phyloP scores from a whole-genome alignment of 177 flowering plant genomes.

The Vitis hybrid region DNA sequence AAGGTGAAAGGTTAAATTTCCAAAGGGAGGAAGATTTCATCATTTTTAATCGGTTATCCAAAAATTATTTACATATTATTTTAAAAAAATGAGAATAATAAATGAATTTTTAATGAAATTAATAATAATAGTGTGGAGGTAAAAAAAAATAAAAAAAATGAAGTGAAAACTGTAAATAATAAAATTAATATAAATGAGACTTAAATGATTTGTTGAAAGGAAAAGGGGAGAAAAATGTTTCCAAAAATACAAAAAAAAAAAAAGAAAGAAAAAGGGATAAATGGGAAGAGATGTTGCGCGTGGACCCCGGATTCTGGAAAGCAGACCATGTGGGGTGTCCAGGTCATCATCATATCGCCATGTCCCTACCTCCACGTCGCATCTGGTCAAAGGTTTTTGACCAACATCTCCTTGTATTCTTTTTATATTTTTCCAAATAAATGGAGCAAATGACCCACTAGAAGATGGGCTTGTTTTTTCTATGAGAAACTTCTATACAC shows the following conservation, averaged over 20 bases:
- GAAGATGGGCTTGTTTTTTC: not conserved
- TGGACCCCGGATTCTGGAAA: constrained; percentile 3
- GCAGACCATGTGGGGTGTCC: constrained; percentile 24
- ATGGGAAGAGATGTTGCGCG: too few relatives aligned
- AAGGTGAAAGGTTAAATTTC: accelerated
- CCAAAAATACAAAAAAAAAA: too few relatives aligned
- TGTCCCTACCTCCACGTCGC: constrained; percentile 10
- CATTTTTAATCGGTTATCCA: too few relatives aligned
- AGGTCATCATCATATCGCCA: constrained; percentile 9
- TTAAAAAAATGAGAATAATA: too few relatives aligned
- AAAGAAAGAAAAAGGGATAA: too few relatives aligned
- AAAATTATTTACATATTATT: too few relatives aligned
- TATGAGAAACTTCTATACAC: not conserved
- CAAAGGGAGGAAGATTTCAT: too few relatives aligned
- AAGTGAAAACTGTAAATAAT: not conserved
- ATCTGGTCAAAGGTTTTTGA: not conserved
- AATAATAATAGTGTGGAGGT: constrained; percentile 10
- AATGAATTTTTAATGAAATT: not conserved
- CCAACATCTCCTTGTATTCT: too few relatives aligned
- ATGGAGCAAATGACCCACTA: not conserved
- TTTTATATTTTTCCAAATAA: too few relatives aligned
- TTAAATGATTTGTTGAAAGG: too few relatives aligned
- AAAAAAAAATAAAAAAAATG: not conserved
- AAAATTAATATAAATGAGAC: too few relatives aligned
- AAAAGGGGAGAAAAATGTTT: too few relatives aligned